Percentiles rank a stretch among this genome's conserved stretches.
These are phyloP conservation scores for Aspergillus piperis DNA, from an alignment of 2,329 filamentous ascomycete genomes.

Conservation along the genomic window DNA sequence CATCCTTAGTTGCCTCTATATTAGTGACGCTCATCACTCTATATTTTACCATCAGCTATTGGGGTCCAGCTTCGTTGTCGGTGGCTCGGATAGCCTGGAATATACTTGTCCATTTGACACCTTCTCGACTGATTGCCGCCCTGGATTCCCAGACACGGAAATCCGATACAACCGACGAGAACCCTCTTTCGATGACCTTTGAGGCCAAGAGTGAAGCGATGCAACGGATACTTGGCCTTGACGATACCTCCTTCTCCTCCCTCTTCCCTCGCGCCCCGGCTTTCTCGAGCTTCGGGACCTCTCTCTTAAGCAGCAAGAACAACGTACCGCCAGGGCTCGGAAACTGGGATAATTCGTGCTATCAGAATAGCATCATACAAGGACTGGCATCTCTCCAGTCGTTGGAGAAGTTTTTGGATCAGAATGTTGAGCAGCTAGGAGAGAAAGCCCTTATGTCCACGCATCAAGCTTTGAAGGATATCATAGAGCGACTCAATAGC, in stretches of 20 bases:
- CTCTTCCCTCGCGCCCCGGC: constrained; percentile 59
- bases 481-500: constrained; percentile 71
- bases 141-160: constrained; percentile 55
- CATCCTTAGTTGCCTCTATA: constrained; percentile 31
- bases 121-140: constrained; percentile 43
- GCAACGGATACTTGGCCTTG: constrained; percentile 63
- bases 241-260: constrained; percentile 60
- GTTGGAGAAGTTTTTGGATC: constrained; percentile 66
- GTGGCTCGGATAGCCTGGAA: constrained; percentile 41
- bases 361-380: constrained; percentile 94
- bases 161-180: constrained; percentile 42
- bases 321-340: constrained; percentile 65
- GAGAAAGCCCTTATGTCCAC: constrained; percentile 47
- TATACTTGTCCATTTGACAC: constrained; percentile 41
- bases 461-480: constrained; percentile 59
- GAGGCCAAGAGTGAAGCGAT: constrained; percentile 65
- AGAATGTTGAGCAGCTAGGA: constrained; percentile 40
- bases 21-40: constrained; percentile 30
- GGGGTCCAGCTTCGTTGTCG: constrained; percentile 32
- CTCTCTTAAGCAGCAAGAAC: constrained; percentile 39
- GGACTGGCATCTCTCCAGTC: constrained; percentile 74
- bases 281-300: constrained; percentile 56
- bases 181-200: constrained; percentile 38
- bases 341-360: constrained; percentile 95
- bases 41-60: constrained; percentile 33